Evolutionary conservation across 2,329 filamentous ascomycete genomes (phyloP).

Genomic region (Dactylella cylindrospora): DNA sequence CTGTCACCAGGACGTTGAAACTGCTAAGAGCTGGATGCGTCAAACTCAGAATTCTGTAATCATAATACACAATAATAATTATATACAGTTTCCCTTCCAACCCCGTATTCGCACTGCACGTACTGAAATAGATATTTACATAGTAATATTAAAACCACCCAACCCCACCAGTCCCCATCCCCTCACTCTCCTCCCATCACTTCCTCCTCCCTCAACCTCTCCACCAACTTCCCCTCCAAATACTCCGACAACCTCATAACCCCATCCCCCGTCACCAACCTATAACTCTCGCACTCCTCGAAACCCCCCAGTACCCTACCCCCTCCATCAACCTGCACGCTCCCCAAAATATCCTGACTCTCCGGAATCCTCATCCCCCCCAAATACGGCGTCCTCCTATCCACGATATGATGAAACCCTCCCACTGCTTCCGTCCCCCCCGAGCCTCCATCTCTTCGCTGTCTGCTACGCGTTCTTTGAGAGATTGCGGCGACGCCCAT

Average conservation of each 20-base stretch:
- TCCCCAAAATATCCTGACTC: constrained; percentile 70
- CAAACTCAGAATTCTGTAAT: too few species aligned
- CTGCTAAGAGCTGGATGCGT: too few species aligned
- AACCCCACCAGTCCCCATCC: too few species aligned
- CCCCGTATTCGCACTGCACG: too few species aligned
- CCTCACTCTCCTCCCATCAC: constrained; percentile 47
- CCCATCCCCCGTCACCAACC: constrained; percentile 66
- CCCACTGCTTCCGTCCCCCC: constrained; percentile 58
- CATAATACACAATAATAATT: too few species aligned
- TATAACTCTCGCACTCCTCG: constrained; percentile 60
- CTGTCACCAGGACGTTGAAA: too few species aligned
- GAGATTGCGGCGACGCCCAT: constrained; percentile 29
- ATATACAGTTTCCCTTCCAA: too few species aligned
- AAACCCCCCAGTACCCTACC: constrained; percentile 59
- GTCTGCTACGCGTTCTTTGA: constrained; percentile 27
- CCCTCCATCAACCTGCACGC: constrained; percentile 63
- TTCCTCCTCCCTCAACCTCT: constrained; percentile 60
- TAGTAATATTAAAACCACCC: too few species aligned
- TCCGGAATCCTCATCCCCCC: constrained; percentile 68
- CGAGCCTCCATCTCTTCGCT: constrained; percentile 29
- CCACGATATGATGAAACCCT: constrained; percentile 64
- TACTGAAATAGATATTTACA: too few species aligned
- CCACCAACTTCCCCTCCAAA: constrained; percentile 59
- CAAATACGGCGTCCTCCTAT: constrained; percentile 62
- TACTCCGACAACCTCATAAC: constrained; percentile 63